Evolutionary conservation across 2,329 filamentous ascomycete species (phyloP).

Genomic region (Myriosclerotinia scirpicola): DNA sequence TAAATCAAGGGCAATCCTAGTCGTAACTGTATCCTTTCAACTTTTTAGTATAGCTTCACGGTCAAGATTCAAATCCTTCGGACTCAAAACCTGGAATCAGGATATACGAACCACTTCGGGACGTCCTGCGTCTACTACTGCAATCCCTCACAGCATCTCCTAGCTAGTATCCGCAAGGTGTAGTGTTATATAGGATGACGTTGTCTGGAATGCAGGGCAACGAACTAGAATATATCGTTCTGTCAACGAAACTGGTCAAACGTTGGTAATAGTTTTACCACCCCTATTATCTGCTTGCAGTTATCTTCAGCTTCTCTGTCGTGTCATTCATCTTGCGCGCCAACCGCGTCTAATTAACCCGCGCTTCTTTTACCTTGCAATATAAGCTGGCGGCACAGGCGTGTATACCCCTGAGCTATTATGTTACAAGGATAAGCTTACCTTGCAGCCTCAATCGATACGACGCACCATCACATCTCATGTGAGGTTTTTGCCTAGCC

Average conservation of each 20-base stretch:
- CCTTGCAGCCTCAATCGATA: constrained; percentile 4
- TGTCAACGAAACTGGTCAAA: neutral
- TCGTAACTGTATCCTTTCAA: neutral
- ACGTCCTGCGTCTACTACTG: neutral
- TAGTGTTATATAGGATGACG: constrained; percentile 4
- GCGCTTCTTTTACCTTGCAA: constrained; percentile 4
- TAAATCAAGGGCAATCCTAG: constrained; percentile 1
- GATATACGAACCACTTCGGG: neutral
- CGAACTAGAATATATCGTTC: neutral
- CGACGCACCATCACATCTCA: constrained; percentile 6
- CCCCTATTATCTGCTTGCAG: constrained; percentile 6
- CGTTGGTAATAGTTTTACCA: neutral
- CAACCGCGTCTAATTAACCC: constrained; percentile 22
- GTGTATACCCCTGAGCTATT: neutral
- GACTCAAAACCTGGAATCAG: neutral
- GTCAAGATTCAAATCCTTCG: constrained; percentile 8
- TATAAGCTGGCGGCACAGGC: constrained; percentile 12
- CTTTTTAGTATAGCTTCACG: neutral
- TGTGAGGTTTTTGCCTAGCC: neutral
- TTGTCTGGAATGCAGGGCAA: neutral
- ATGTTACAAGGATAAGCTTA: constrained; percentile 5
- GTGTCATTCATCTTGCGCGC: constrained; percentile 13
- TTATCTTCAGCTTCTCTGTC: constrained; percentile 17
- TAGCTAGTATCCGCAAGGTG: constrained; percentile 1
- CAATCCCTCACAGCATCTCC: constrained; percentile 3